Evolutionary conservation across 768 basidiomycete species (phyloP).

Genomic region (Termitomyces sp.): DNA sequence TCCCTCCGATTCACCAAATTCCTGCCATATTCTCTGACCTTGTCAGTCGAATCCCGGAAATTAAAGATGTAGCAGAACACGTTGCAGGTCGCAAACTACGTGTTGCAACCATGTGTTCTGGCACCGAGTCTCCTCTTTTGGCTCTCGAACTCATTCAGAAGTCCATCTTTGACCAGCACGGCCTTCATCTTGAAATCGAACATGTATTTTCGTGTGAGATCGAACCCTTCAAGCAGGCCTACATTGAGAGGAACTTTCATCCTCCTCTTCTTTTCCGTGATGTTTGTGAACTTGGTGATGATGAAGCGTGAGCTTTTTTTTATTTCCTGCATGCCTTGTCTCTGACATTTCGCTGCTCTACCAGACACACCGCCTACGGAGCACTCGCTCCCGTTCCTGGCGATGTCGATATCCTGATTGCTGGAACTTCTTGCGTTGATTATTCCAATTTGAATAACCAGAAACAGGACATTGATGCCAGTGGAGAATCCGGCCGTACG

Average conservation of each 20-base stretch:
- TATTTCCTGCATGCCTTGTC: not conserved
- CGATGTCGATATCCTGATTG: constrained; percentile 86
- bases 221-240: constrained; percentile 96
- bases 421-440: constrained; percentile 95
- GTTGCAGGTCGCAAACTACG: constrained; percentile 81
- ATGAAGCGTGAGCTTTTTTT: constrained; percentile 61
- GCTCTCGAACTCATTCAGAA: constrained; percentile 84
- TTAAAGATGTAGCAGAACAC: constrained; percentile 64
- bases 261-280: constrained; percentile 92
- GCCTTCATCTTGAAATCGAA: constrained; percentile 66
- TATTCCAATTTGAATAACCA: constrained; percentile 95
- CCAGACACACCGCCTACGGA: constrained; percentile 90
- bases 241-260: constrained; percentile 94
- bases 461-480: constrained; percentile 85
- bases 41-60: constrained; percentile 60
- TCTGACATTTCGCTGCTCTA: constrained; percentile 11
- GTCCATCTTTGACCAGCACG: constrained; percentile 67
- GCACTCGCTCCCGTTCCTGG: constrained; percentile 83
- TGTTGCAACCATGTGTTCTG: constrained; percentile 97
- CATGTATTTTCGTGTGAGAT: constrained; percentile 98
- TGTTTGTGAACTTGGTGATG: constrained; percentile 83
- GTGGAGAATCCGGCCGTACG: constrained; percentile 91
- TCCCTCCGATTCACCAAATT: constrained; percentile 75
- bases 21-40: constrained; percentile 78
- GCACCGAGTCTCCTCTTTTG: constrained; percentile 92